Percentiles rank a stretch among this genome's conserved stretches.
Evolutionary conservation across 2,329 filamentous ascomycete genomes (phyloP).

Genomic region (Massarina eburnea): DNA sequence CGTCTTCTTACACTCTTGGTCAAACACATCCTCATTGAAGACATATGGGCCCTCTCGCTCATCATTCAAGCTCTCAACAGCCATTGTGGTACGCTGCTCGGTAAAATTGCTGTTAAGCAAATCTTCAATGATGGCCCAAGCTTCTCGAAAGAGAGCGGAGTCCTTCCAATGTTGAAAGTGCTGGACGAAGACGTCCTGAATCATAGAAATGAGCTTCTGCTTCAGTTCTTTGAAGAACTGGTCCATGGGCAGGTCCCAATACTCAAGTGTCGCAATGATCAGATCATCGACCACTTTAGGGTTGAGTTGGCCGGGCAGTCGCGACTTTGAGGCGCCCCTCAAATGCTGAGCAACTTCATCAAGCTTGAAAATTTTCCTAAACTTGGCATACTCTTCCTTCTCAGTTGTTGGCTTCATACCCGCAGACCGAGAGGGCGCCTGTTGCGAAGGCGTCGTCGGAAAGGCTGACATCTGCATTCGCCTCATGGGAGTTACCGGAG

Average conservation of each 20-base stretch:
- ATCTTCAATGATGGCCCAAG: slow-evolving; percentile 22
- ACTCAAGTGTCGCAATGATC: slow-evolving; percentile 24
- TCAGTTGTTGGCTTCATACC: not conserved
- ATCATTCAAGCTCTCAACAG: slow-evolving; percentile 27
- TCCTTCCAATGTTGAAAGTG: slow-evolving; percentile 31
- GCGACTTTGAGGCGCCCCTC: slow-evolving; percentile 25
- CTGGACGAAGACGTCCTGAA: slow-evolving; percentile 29
- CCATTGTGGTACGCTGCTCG: slow-evolving; percentile 24
- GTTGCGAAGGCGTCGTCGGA: not conserved
- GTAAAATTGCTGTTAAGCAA: slow-evolving; percentile 30
- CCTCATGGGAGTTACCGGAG: too few relatives aligned
- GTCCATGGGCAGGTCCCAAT: slow-evolving; percentile 33
- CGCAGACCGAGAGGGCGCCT: not conserved
- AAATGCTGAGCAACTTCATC: slow-evolving; percentile 32
- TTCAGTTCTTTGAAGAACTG: slow-evolving; percentile 29
- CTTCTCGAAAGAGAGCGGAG: slow-evolving; percentile 32
- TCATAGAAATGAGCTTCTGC: slow-evolving; percentile 3
- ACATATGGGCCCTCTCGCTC: slow-evolving; percentile 43
- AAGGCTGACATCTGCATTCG: not conserved
- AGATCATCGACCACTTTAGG: slow-evolving; percentile 37
- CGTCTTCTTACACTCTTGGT: slow-evolving; percentile 16
- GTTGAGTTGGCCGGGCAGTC: slow-evolving; percentile 38
- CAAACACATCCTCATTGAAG: slow-evolving; percentile 23
- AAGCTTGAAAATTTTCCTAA: slow-evolving; percentile 25
- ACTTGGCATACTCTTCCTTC: slow-evolving; percentile 2